Percentiles rank a stretch among this genome's conserved stretches.
Evolutionary conservation across 2,329 filamentous ascomycete genomes (phyloP).

Genomic region (Claviceps africana): DNA sequence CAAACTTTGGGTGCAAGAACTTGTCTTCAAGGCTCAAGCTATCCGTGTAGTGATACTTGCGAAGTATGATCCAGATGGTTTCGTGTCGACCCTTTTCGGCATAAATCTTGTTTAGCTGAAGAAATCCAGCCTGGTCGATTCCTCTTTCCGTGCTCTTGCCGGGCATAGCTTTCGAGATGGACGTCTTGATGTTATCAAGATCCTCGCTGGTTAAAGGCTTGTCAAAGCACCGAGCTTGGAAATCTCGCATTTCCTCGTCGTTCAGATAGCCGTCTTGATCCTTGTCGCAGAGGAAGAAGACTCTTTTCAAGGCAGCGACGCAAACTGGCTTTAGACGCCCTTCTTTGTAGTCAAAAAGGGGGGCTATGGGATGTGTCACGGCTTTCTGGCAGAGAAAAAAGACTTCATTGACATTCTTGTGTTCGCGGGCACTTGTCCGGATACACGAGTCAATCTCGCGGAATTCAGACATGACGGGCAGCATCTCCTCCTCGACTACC

Average conservation of each 20-base stretch:
- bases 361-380: conserved; percentile 91
- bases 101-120: conserved; percentile 88
- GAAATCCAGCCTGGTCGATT: conserved; percentile 69
- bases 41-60: conserved; percentile 93
- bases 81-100: conserved; percentile 95
- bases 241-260: conserved; percentile 79
- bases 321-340: conserved; percentile 75
- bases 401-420: conserved; percentile 87
- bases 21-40: conserved; percentile 81
- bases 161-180: conserved; percentile 57
- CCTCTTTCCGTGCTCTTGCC: conserved; percentile 51
- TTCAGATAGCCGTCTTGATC: conserved; percentile 90
- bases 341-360: conserved; percentile 94
- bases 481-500: conserved; percentile 91
- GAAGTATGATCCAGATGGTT: conserved; percentile 93
- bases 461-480: conserved; percentile 96
- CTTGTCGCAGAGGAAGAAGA: conserved; percentile 93
- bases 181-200: conserved; percentile 78
- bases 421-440: conserved; percentile 78
- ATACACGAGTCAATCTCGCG: conserved; percentile 98
- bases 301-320: conserved; percentile 68
- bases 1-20: conserved; percentile 86
- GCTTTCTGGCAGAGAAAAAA: conserved; percentile 98
- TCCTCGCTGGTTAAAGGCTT: conserved; percentile 72
- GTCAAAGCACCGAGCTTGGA: conserved; percentile 84